Base-by-base conservation (phyloP, 345 rosid species). In the Lepidium aucheri region DNA sequence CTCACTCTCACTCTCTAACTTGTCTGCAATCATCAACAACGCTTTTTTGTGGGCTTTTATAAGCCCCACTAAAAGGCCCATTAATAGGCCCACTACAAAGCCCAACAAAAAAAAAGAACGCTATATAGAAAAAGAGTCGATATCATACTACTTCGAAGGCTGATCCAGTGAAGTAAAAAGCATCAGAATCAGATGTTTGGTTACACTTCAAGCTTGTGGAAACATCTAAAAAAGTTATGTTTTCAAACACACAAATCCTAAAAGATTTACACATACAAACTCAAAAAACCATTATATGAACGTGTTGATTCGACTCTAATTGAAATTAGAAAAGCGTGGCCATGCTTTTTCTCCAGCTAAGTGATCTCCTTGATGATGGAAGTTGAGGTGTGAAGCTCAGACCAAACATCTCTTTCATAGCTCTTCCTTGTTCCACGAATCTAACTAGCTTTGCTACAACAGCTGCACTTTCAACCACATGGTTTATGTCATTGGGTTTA, bases 391-490 rank as follows among this genome's bases (percentile, higher is more conserved):
- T 79, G 79, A 94, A 90, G 78, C 90, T 90, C 47, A 90, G 89
- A 6, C 99, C 96, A 51, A 90, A 85, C 96, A 86, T 88, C 75
- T 84, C 95, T 78, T 90, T 90, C 33, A 85, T 79, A 24, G 85
- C 92, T 17, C 78, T 75, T 24, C 95, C 99, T 57, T 90, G 92
- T 64, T 86, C 97, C 8, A 82, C 83, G 47, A 94, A 86, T 73
- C 84, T 81, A 15, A 84, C 81, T 45, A 94, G 81, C 80, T 88
- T 94, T 1, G 96, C 96, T 18, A 94, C 84, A 22, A 94, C 72
- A 1, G 87, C 67, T 16, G 96, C 92, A 17, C 99, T 94, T 67
- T 90, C 95, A 0, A 13, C 72, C 11, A 83, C 53, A 50, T 78
- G 97, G 69, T 57, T 75, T 70, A 74, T 74, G 52, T 94, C 97